These are phyloP conservation scores for Pseudogymnoascus sp. DNA, from an alignment of 2,329 filamentous ascomycete genomes.

Conservation along the genomic window DNA sequence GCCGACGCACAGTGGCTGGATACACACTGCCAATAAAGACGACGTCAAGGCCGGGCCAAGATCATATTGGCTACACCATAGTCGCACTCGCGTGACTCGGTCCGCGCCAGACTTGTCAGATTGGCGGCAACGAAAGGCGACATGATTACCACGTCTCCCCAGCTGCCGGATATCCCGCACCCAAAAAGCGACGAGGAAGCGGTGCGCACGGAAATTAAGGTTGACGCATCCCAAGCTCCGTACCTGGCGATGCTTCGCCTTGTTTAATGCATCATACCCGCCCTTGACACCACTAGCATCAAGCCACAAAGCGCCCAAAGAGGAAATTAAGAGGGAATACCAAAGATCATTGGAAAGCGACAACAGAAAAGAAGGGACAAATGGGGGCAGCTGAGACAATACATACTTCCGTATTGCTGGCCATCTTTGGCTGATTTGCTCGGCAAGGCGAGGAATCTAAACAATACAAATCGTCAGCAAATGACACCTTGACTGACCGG, in stretches of 20 bases:
- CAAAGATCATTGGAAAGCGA: background rate
- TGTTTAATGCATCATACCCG: background rate
- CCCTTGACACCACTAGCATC: background rate
- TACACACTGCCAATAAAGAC: background rate
- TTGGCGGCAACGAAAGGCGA: background rate
- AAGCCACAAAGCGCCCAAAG: conserved; percentile 3
- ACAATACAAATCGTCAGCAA: conserved; percentile 6
- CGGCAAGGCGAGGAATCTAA: conserved; percentile 2
- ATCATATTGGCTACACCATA: conserved; percentile 7
- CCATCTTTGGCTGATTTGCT: conserved; percentile 4
- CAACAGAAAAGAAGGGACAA: background rate
- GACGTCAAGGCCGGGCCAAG: background rate
- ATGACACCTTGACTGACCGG: background rate
- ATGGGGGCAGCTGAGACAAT: background rate
- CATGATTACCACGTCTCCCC: background rate
- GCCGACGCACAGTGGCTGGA: background rate
- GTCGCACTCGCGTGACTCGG: conserved; percentile 5
- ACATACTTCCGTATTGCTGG: conserved; percentile 7
- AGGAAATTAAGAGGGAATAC: conserved; percentile 7
- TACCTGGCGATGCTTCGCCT: background rate
- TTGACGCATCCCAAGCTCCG: conserved; percentile 2
- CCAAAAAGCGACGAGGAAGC: background rate
- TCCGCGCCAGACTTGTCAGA: background rate
- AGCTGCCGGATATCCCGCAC: background rate
- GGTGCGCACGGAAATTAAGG: background rate